These are phyloP conservation scores for Cyclotella atomus DNA, from an alignment of 108 stramenopile genomes.

Conservation along the genomic window DNA sequence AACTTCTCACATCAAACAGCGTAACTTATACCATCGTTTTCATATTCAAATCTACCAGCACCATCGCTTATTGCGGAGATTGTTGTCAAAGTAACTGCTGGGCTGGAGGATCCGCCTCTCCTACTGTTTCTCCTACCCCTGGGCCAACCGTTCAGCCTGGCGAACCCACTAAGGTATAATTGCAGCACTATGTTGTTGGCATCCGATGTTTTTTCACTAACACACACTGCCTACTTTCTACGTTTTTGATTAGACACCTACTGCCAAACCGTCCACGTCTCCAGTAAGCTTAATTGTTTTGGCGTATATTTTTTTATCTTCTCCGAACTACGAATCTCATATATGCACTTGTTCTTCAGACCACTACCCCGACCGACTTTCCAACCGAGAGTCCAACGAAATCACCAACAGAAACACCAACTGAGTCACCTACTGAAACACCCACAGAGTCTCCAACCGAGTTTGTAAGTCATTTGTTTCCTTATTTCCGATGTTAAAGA, in stretches of 20 bases:
- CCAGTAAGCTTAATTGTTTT: neutral
- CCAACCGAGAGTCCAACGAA: neutral
- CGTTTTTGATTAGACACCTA: neutral
- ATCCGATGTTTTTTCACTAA: neutral
- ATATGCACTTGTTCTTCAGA: too few relatives aligned
- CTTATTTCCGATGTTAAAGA: too few relatives aligned
- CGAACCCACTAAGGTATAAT: neutral
- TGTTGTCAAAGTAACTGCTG: slow-evolving; percentile 12
- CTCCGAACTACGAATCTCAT: too few relatives aligned
- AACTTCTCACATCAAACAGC: neutral
- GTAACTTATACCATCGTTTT: neutral
- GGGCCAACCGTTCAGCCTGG: neutral
- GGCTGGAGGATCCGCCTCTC: neutral
- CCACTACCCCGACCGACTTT: neutral
- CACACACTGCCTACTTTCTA: too few relatives aligned
- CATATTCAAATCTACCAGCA: neutral
- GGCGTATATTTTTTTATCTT: neutral
- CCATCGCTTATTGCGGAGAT: neutral
- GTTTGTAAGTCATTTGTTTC: neutral
- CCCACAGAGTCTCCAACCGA: neutral
- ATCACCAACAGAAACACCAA: slow-evolving; percentile 1
- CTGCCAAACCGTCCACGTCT: neutral
- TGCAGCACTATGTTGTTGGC: neutral
- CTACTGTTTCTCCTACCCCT: neutral
- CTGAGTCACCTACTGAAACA: neutral